Percentiles rank a stretch among this genome's conserved stretches.
phyloP scores from a whole-genome alignment of 305 asterid genomes.

The Fraxinus greggii region DNA sequence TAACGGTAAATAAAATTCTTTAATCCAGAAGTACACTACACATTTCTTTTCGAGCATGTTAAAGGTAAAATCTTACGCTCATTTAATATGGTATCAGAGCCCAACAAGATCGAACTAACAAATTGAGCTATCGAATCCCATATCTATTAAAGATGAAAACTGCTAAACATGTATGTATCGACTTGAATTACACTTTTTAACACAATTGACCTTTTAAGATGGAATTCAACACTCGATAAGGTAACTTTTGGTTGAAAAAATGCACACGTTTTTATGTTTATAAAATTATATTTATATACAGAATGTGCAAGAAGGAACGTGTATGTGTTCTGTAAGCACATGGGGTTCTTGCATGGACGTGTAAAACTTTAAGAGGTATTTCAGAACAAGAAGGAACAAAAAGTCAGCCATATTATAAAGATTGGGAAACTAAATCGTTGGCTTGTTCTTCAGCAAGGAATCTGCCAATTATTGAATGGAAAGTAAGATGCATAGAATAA shows the following conservation, averaged over 20 bases:
- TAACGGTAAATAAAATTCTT: too few species aligned
- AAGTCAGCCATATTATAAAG: background rate
- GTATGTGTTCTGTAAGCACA: background rate
- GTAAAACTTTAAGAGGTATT: background rate
- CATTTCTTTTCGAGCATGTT: background rate
- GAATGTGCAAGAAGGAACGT: background rate
- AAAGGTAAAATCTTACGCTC: background rate
- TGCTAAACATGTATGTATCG: background rate
- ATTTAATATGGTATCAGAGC: too few species aligned
- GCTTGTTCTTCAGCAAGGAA: background rate
- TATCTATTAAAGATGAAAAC: background rate
- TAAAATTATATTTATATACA: background rate
- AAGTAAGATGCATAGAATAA: background rate
- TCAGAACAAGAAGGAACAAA: background rate
- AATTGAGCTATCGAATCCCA: background rate
- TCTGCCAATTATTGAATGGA: background rate
- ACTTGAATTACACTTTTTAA: background rate
- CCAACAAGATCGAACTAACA: background rate
- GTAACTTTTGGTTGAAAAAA: background rate
- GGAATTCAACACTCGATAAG: background rate
- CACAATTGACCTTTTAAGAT: too few species aligned
- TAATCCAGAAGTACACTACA: background rate
- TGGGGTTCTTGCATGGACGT: background rate
- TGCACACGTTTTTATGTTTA: background rate
- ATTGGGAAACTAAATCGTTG: background rate